phyloP scores from a whole-genome alignment of 2,329 filamentous ascomycete species.

The Talaromyces marneffei region DNA sequence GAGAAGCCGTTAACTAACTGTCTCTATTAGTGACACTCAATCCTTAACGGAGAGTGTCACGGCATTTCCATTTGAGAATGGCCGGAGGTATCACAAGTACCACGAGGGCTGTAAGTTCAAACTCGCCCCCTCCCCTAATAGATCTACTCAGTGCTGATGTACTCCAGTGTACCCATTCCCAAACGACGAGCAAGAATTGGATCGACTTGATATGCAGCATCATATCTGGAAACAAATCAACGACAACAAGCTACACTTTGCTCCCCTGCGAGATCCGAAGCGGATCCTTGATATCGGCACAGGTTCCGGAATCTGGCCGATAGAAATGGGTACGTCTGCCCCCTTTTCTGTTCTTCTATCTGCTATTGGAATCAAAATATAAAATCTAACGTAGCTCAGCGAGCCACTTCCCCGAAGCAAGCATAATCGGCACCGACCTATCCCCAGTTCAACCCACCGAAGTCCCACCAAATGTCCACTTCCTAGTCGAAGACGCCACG shows the following conservation, averaged over 20 bases:
- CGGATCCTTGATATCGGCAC: conserved; percentile 55
- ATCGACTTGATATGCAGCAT: conserved; percentile 52
- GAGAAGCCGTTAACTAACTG: not conserved
- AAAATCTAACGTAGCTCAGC: conserved; percentile 21
- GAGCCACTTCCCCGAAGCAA: conserved; percentile 49
- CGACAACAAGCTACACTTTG: conserved; percentile 41
- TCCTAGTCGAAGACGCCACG: conserved; percentile 64
- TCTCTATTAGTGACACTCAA: conserved; percentile 33
- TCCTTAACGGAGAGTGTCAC: conserved; percentile 40
- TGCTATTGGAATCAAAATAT: not conserved
- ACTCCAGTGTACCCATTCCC: conserved; percentile 41
- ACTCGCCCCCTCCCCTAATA: not conserved
- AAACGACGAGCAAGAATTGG: conserved; percentile 51
- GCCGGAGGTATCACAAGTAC: conserved; percentile 41
- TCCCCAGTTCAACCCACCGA: conserved; percentile 61
- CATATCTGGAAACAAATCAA: conserved; percentile 48
- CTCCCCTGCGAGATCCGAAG: conserved; percentile 42
- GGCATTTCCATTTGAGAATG: conserved; percentile 40
- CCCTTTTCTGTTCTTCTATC: not conserved
- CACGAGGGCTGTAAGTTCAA: conserved; percentile 37
- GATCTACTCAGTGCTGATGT: not conserved
- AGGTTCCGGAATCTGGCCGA: conserved; percentile 62
- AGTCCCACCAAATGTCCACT: conserved; percentile 67
- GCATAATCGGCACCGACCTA: conserved; percentile 60
- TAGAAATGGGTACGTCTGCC: conserved; percentile 52